Evolutionary conservation across 495 filamentous ascomycete species (phyloP).

Genomic region (Glonium stellatum): DNA sequence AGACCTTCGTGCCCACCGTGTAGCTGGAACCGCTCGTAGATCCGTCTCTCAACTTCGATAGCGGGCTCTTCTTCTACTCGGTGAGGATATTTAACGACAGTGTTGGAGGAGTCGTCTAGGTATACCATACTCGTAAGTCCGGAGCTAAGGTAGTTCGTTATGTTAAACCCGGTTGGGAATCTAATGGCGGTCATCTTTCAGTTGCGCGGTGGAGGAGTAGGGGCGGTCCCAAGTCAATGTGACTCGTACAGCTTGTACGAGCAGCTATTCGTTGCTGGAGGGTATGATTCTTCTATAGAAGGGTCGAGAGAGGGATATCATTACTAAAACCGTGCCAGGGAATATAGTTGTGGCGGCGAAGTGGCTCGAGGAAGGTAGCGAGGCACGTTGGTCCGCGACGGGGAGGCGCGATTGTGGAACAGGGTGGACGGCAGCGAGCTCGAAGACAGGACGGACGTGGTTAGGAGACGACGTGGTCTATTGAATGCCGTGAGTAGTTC

Average conservation of each 20-base stretch:
- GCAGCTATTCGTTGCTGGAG: background rate
- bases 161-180: conserved; percentile 15
- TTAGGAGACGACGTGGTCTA: background rate
- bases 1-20: conserved; percentile 16
- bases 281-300: background rate
- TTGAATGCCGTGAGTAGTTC: background rate
- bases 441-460: background rate
- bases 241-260: background rate
- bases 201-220: background rate
- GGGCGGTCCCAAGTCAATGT: background rate
- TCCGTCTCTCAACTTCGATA: conserved; percentile 14
- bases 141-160: conserved; percentile 8
- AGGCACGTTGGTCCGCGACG: background rate
- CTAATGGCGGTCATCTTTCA: background rate
- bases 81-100: conserved; percentile 16
- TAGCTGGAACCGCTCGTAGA: conserved; percentile 16
- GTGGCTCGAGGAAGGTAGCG: background rate
- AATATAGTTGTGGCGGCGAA: background rate
- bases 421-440: background rate
- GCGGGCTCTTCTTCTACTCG: conserved; percentile 12
- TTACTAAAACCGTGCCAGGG: background rate
- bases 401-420: background rate
- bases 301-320: background rate
- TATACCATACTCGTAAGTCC: conserved; percentile 14
- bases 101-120: conserved; percentile 14